Percentiles rank a stretch among this genome's conserved stretches.
Evolutionary conservation across 2,329 filamentous ascomycete species (phyloP).

Genomic region (Acarospora socialis): DNA sequence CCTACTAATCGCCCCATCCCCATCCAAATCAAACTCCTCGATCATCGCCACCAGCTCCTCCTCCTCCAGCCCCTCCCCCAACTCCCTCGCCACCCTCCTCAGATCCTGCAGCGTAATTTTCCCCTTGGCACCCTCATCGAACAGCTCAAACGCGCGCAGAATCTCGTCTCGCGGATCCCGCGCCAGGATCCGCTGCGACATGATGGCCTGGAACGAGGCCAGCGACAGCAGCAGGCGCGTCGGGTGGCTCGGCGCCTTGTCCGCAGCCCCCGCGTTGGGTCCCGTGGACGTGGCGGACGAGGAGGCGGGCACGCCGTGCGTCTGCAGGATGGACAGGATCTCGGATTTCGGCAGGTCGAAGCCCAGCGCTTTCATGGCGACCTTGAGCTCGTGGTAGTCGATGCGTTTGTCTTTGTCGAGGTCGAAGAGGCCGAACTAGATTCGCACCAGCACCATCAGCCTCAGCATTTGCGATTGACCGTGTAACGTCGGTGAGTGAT

Average conservation of each 20-base stretch:
- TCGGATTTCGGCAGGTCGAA: conserved; percentile 28
- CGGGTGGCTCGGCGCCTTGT: conserved; percentile 41
- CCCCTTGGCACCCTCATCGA: conserved; percentile 85
- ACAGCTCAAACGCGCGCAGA: conserved; percentile 76
- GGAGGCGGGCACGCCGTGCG: conserved; percentile 51
- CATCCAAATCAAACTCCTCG: conserved; percentile 91
- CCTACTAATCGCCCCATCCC: conserved; percentile 59
- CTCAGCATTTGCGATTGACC: no score
- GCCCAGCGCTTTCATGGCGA: conserved; percentile 86
- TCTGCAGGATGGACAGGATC: conserved; percentile 49
- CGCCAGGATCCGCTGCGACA: conserved; percentile 64
- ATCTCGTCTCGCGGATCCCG: conserved; percentile 88
- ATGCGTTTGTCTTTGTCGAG: conserved; percentile 88
- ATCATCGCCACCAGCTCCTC: conserved; percentile 93
- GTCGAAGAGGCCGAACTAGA: conserved; percentile 88
- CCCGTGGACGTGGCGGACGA: conserved; percentile 26
- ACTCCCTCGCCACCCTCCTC: conserved; percentile 70
- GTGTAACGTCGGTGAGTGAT: background rate
- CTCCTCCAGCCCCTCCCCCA: conserved; percentile 86
- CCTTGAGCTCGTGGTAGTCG: conserved; percentile 96
- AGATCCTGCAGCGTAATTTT: conserved; percentile 82
- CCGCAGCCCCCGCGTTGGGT: conserved; percentile 18
- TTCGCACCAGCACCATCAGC: no score
- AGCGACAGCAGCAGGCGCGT: conserved; percentile 59
- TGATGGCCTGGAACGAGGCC: conserved; percentile 57